Base-by-base conservation (phyloP, 495 filamentous ascomycete species). In the Halenospora varia region DNA sequence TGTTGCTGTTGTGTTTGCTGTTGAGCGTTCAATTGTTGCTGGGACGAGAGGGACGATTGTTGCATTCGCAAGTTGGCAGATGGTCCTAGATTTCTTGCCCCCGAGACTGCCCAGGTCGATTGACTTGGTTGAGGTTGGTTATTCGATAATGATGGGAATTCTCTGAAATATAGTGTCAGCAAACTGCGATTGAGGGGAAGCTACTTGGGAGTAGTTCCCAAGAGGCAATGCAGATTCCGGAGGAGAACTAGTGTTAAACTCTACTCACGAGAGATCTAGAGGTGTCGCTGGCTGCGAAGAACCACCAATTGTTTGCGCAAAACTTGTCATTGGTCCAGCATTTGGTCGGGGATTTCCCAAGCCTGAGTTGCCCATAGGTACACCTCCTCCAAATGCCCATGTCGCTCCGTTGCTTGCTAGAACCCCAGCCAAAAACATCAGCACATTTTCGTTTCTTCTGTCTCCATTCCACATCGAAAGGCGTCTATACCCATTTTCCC, bases 111-210 rank as follows among this genome's bases (percentile, higher is more conserved):
- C 90, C 90, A 94, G 64, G 92, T 71, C 0, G 76, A 75, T 44
- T 68, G 66, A 13, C 65, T 71, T 20, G 86, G 77, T 64, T 90
- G 80, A 44, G 87, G 81, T 23, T 84, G 70, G 41, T 75, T 78
- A 60, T 85, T 87, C 53, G 88, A 91, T 63, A 96, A 70, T 0
- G 88, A 89, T 41, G 90, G 90, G 61, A 96, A 96, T 67, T 96
- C 90, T 49, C 90, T 95, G 19, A 60, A 15, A 59, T 22, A 2
- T 2, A 25, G 11, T 48, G 19, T 54, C 17, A 50, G 10, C 10
- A 35, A 46, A 40, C 45, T 25, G 42, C 55, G 52, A 42, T 26
- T 62, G 25, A 18, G 25, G 39, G 39, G 45, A 40, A 52, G 15
- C 25, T 57, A 48, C 6, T 35, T 22, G 13, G 17, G 29, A 20